Evolutionary conservation across 305 asterid species (phyloP), one percentile per base, ranked within the genome.

Genomic region (Fraxinus nigra): DNA sequence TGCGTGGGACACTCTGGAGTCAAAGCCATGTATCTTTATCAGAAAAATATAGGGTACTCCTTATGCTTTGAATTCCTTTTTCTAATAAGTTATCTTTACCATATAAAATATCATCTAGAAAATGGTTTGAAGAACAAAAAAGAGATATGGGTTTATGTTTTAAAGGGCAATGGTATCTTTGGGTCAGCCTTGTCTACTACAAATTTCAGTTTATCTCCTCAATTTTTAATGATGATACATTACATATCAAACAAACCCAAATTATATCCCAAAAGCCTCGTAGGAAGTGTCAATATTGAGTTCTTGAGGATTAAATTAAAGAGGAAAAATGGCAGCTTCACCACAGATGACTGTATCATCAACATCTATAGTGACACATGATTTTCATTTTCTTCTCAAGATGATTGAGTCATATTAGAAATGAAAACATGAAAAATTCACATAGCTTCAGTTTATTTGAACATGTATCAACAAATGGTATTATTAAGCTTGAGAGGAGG

Each of bases 1-100:
- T 94, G 81, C 98, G 98, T 37, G 99, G 98, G 78, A 96, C 98
- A 24, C 93, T 79, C 82, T 94, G 99, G 98, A 94, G 98, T 87
- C 97, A 90, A 87, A 98, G 99, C 65, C 99, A 96, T 67, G 87
- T 84, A 38, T 90, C 95, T 83, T 84, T 92, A 22, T 83, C 90
- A 3, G 95, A 83, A 85, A 91, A 85, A 84, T 89, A 92, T 34
- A 94, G 91, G 94, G 99, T 65, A 65, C 22, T 24, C 73, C 32
- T 65, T 65, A 26, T 65, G 34, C 73, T 26, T 65, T 93, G 77
- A 48, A 67, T 48, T 2, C 48, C 69, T 79, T 59, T 72, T 65
- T 3, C 76, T 30, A 24, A 46, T 37, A 67, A 37, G 61, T 54
- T 65, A 26, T 82, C 67, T n/a, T 76, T 59, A 48, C 26, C 8